Evolutionary conservation across 352 stramenopile genomes (phyloP).

Genomic region (Phytophthora rubi): DNA sequence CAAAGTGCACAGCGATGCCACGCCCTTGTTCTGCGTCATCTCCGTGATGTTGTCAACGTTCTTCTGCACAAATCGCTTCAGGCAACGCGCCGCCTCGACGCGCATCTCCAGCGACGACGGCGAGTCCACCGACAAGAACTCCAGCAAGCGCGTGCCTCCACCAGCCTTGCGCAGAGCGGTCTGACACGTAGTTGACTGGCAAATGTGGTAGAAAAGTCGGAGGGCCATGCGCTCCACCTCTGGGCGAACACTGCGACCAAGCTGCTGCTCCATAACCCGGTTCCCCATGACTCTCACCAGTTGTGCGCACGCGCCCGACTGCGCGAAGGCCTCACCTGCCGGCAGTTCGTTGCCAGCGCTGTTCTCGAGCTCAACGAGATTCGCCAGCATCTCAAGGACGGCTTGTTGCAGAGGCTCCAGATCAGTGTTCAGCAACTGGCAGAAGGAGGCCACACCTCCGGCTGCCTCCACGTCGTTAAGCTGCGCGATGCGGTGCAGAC

Average conservation of each 20-base stretch:
- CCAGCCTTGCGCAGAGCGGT: conserved; percentile 70
- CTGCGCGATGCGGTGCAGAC: conserved; percentile 75
- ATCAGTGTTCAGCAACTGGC: conserved; percentile 62
- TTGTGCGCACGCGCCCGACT: conserved; percentile 60
- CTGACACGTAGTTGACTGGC: conserved; percentile 67
- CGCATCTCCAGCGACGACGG: conserved; percentile 58
- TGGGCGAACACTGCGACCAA: conserved; percentile 45
- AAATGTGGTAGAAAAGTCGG: conserved; percentile 78
- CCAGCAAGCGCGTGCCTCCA: conserved; percentile 52
- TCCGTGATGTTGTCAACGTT: conserved; percentile 79
- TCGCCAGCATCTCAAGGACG: conserved; percentile 76
- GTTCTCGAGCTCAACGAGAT: conserved; percentile 80
- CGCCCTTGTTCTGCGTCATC: conserved; percentile 58
- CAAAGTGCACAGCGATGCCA: conserved; percentile 57
- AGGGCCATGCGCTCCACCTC: conserved; percentile 79
- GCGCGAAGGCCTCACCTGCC: conserved; percentile 67
- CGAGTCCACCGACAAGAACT: conserved; percentile 65
- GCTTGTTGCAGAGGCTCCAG: conserved; percentile 62
- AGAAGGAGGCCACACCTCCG: conserved; percentile 79
- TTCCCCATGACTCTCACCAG: conserved; percentile 74
- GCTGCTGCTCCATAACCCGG: conserved; percentile 59
- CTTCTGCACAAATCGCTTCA: conserved; percentile 79
- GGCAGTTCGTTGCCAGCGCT: conserved; percentile 68
- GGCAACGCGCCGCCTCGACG: conserved; percentile 69
- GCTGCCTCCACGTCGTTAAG: conserved; percentile 86